Conservation (phyloP, 805 yeast genomes). For the Blastobotrys attinorum region DNA sequence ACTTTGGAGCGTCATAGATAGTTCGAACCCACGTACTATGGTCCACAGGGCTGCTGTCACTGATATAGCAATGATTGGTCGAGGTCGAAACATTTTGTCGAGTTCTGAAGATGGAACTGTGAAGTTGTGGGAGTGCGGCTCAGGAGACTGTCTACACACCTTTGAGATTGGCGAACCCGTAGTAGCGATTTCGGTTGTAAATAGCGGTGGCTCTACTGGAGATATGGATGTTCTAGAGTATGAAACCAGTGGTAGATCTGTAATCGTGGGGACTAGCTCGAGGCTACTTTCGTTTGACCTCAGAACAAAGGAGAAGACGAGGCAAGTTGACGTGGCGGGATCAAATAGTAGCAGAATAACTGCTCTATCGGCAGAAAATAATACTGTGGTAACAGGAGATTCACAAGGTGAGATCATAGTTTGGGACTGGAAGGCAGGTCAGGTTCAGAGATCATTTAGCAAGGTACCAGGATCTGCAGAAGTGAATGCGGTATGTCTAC, state of each 20-base stretch:
- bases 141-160: constrained; percentile 38
- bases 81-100: constrained; percentile 60
- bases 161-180: constrained; percentile 23
- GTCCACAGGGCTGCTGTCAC: constrained; percentile 42
- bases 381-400: background rate
- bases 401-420: too few relatives aligned
- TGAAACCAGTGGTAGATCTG: constrained; percentile 37
- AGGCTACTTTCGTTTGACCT: constrained; percentile 19
- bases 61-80: constrained; percentile 45
- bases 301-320: background rate
- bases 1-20: constrained; percentile 49
- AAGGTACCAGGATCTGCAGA: too few relatives aligned
- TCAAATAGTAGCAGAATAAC: too few relatives aligned
- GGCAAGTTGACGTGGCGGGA: background rate
- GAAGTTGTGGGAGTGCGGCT: constrained; percentile 63
- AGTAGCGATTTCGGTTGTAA: background rate
- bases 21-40: constrained; percentile 44
- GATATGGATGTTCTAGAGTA: constrained; percentile 31
- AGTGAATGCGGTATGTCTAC: too few relatives aligned
- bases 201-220: background rate
- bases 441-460: too few relatives aligned
- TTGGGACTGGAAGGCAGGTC: too few relatives aligned
- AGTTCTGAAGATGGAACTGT: constrained; percentile 46
- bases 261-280: constrained; percentile 31
- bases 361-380: too few relatives aligned